Base-by-base conservation (phyloP, 768 basidiomycete species). In the Epithele typhae region DNA sequence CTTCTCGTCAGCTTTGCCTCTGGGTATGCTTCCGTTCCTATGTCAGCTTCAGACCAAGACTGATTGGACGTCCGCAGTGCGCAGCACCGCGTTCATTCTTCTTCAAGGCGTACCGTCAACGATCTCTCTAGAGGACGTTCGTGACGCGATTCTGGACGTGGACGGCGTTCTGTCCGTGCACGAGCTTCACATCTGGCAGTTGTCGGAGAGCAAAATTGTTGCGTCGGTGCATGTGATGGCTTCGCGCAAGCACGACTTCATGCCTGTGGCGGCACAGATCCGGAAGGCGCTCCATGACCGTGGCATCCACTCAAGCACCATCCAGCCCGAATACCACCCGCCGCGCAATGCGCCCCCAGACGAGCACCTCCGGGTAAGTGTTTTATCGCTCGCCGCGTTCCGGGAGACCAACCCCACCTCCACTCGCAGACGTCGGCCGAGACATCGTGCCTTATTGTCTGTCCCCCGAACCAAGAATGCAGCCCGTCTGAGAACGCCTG, bases 121-220 rank as follows among this genome's bases (percentile, higher is more conserved):
- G 18, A 78, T 99, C 23, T 92, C 92, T 1, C 74, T 98, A 18
- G 92, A 95, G n/a, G 81, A 84, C 54, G 87, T 98, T 17, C 81
- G 86, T 37, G 67, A 72, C n/a, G 81, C 87, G 4, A 95, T 99
- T 46, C 72, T 87, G 12, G 70, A 69, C 3, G 87, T 97, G 21
- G 76, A 86, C 3, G 95, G 96, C 39, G 96, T 94, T 22, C 67
- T 84, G 43, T 88, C 87, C 19, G 71, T 98, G 23, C 96, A 98
- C 59, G 92, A 97, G 61, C 75, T 99, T 22, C 96, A 99, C 67
- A 81, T 98, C 43, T 99, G 96, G 96, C 92, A 95, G 59, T 78
- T 99, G 39, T 94, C 92, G 9, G 96, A 99, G 68, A 82, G 79
- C 46, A 97, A 96, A 63, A 82, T 93, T 45, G 87, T 99, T 35